Evolutionary conservation across 305 asterid genomes (phyloP), one percentile per base, ranked within the genome.

Genomic region (Solanum hybrid): DNA sequence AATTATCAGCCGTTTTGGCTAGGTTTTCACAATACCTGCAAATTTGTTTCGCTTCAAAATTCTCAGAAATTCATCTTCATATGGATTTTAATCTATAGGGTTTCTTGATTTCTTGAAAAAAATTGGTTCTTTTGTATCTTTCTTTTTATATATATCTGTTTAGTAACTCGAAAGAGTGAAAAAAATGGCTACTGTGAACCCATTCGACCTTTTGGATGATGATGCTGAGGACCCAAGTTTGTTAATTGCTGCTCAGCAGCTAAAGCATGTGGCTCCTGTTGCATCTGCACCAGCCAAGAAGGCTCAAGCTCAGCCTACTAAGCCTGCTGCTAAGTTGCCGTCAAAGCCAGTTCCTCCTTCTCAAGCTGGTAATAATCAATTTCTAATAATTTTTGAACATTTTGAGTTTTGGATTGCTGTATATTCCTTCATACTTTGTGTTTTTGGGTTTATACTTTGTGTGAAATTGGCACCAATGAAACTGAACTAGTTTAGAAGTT

Each of bases 151-250:
- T 5, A 72, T 72, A 71, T 26, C 78, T 72, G 35, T 72, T 72
- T 72, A 72, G 35, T 4, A 27, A 27, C 22, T 27, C 5, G 5
- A 73, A 31, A 75, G 80, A 16, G 80, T 31, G 12, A 7, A 3
- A 17, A 32, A 80, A 16, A 93, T 94, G 98, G 93, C 96, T 22
- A 90, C 95, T 9, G 26, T 90, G 81, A 95, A 95, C 84, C 98
- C 98, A 5, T 95, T 95, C 85, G 95, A 90, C 76, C 93, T 95
- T 36, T 89, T 95, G 89, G 96, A 95, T 36, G 97, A 94, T 86
- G 98, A 95, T 78, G 90, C 92, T 12, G 98, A 94, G 79, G 98
- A 94, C 91, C 93, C 92, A 72, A 90, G 89, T 36, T 95, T 89
- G 92, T 95, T 89, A 77, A 91, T 95, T 87, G 96, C 96, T 32